Percentiles rank a stretch among this genome's conserved stretches.
Evolutionary conservation across 768 basidiomycete genomes (phyloP).

Genomic region (Sarcodon aspratus): DNA sequence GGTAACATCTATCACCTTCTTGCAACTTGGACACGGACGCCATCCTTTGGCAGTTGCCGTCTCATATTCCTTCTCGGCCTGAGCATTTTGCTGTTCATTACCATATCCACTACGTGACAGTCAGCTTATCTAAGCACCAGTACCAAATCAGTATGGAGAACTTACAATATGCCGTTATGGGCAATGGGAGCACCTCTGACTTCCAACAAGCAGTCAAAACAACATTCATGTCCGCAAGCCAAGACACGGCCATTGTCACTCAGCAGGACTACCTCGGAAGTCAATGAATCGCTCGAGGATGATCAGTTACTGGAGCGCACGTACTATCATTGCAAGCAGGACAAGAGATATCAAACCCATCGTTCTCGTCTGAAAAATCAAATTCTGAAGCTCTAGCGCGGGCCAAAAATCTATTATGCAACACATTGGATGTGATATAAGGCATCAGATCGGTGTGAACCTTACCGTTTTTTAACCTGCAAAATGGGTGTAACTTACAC

Average conservation of each 20-base stretch:
- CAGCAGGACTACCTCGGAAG: conserved; percentile 26
- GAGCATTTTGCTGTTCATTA: conserved; percentile 42
- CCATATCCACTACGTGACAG: conserved; percentile 34
- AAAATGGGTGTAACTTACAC: not conserved
- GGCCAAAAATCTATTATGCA: conserved; percentile 27
- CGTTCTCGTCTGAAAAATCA: conserved; percentile 38
- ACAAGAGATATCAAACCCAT: conserved; percentile 36
- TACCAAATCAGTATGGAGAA: not conserved
- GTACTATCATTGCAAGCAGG: conserved; percentile 58
- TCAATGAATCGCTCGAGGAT: not conserved
- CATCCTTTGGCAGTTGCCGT: conserved; percentile 42
- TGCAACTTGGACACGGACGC: conserved; percentile 59
- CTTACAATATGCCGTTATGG: conserved; percentile 53
- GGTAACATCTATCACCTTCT: conserved; percentile 46
- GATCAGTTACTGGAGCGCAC: not conserved
- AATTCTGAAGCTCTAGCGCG: conserved; percentile 34
- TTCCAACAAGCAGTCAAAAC: conserved; percentile 51
- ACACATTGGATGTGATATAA: too few species aligned
- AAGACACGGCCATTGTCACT: conserved; percentile 48
- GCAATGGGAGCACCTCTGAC: conserved; percentile 37
- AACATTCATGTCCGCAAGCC: conserved; percentile 56
- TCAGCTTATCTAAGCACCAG: not conserved
- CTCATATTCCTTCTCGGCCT: conserved; percentile 45
- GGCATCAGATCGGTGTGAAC: too few species aligned
- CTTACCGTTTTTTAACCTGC: conserved; percentile 27